Conservation (phyloP, 371 early-diverging fungal species). For the Apophysomyces trapeziformis region DNA sequence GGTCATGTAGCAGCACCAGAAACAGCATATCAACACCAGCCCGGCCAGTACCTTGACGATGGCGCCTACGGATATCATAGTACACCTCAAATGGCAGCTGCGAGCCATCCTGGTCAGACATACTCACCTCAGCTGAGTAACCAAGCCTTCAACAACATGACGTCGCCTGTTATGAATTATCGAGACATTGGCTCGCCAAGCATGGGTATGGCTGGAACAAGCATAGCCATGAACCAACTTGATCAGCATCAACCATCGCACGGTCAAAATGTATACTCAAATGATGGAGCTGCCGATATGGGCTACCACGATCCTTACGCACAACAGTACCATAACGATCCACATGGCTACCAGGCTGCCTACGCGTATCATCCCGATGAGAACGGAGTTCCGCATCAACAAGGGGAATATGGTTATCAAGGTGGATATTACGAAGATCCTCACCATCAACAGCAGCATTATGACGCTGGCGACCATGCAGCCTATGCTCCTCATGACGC, state of each 20-base stretch:
- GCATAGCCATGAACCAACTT: background rate
- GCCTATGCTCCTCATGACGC: background rate
- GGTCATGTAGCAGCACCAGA: background rate
- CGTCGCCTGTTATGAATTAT: slow-evolving; percentile 13
- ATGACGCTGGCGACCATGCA: background rate
- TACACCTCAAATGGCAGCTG: background rate
- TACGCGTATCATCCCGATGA: slow-evolving; percentile 1
- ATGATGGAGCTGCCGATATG: background rate
- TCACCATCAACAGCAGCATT: slow-evolving; percentile 1
- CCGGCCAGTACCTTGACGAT: background rate
- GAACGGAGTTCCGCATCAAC: background rate
- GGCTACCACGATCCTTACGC: slow-evolving; percentile 2
- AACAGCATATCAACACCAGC: slow-evolving; percentile 1
- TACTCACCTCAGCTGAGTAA: slow-evolving; percentile 14
- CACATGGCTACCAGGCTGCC: background rate
- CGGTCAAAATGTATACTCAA: background rate
- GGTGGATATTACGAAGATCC: slow-evolving; percentile 3
- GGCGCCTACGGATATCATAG: background rate
- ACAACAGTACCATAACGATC: background rate
- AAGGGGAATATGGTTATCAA: slow-evolving; percentile 1
- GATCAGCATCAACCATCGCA: slow-evolving; percentile 1
- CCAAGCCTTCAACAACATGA: slow-evolving; percentile 15
- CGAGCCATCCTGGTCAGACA: background rate
- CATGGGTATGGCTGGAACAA: background rate
- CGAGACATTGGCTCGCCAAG: background rate